These are phyloP conservation scores for Tetrapisispora namnaoensis DNA, from an alignment of 805 yeast species.

Conservation along the genomic window DNA sequence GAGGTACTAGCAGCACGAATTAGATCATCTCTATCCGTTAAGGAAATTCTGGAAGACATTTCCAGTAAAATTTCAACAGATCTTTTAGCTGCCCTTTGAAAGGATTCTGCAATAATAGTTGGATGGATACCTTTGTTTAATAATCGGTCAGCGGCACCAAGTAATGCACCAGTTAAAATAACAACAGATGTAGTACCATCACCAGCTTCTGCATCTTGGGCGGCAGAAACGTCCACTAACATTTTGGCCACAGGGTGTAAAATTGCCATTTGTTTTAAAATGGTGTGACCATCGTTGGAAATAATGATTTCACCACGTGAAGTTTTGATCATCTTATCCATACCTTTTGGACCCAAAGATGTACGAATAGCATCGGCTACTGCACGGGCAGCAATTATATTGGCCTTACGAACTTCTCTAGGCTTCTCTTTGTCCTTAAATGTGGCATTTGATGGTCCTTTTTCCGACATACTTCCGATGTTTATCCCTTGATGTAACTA, in stretches of 20 bases:
- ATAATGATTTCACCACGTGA: constrained; percentile 86
- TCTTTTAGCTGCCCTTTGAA: constrained; percentile 78
- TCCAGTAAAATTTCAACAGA: constrained; percentile 73
- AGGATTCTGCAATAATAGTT: constrained; percentile 84
- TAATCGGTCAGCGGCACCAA: constrained; percentile 90
- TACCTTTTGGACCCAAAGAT: constrained; percentile 95
- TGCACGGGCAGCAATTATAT: constrained; percentile 86
- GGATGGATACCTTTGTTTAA: constrained; percentile 92
- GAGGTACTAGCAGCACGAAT: constrained; percentile 93
- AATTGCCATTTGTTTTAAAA: constrained; percentile 93
- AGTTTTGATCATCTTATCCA: constrained; percentile 98
- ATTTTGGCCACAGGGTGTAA: constrained; percentile 97
- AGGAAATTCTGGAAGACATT: constrained; percentile 75
- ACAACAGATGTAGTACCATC: constrained; percentile 99
- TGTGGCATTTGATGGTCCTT: constrained; percentile 63
- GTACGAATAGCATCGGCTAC: constrained; percentile 94
- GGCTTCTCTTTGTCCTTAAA: constrained; percentile 93
- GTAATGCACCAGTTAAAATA: constrained; percentile 83
- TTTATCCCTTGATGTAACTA: not conserved
- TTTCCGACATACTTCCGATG: constrained; percentile 2
- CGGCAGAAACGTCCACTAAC: constrained; percentile 95
- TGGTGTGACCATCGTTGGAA: constrained; percentile 97
- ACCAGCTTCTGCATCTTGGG: constrained; percentile 99
- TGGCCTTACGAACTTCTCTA: constrained; percentile 81
- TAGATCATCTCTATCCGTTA: constrained; percentile 71